Percentiles rank a stretch among this genome's conserved stretches.
These are phyloP conservation scores for Hymenochaete sp. DNA, from an alignment of 1,284 basidiomycete genomes.

Conservation along the genomic window DNA sequence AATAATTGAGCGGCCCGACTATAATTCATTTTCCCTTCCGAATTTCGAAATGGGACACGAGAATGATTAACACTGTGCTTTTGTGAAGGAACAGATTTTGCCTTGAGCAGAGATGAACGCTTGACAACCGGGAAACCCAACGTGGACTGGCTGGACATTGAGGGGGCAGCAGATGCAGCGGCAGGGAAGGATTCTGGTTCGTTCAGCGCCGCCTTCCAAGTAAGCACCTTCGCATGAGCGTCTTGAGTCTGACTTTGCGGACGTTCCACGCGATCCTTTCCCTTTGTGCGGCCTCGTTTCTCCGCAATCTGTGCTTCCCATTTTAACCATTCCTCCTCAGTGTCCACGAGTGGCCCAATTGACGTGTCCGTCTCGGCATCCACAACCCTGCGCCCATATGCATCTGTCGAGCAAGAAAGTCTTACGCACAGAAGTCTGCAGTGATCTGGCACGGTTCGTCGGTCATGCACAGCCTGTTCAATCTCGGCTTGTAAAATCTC, in stretches of 20 bases:
- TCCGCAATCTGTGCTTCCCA: slow-evolving; percentile 18
- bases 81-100: too few species aligned
- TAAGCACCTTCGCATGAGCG: slow-evolving; percentile 13
- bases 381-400: slow-evolving; percentile 2
- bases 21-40: too few species aligned
- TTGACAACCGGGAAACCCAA: slow-evolving; percentile 18
- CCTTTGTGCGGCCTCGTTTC: slow-evolving; percentile 9
- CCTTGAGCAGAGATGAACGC: slow-evolving; percentile 8
- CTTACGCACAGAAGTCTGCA: slow-evolving; percentile 14
- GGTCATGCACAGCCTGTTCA: slow-evolving; percentile 14
- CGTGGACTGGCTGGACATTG: slow-evolving; percentile 1
- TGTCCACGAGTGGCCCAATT: slow-evolving; percentile 18
- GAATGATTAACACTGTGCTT: too few species aligned
- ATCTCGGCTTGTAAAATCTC: slow-evolving; percentile 16
- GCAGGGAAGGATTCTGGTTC: not conserved
- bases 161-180: not conserved
- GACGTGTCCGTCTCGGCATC: slow-evolving; percentile 8
- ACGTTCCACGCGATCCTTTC: slow-evolving; percentile 9
- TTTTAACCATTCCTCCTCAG: slow-evolving; percentile 21
- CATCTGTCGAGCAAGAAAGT: slow-evolving; percentile 15
- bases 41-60: too few species aligned
- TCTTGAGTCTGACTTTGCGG: slow-evolving; percentile 6
- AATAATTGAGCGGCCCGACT: too few species aligned
- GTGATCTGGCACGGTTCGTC: slow-evolving; percentile 13
- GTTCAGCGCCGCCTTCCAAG: slow-evolving; percentile 13